Conservation (phyloP, 1,284 basidiomycete genomes). For the Melanopsichium pennsylvanicum region DNA sequence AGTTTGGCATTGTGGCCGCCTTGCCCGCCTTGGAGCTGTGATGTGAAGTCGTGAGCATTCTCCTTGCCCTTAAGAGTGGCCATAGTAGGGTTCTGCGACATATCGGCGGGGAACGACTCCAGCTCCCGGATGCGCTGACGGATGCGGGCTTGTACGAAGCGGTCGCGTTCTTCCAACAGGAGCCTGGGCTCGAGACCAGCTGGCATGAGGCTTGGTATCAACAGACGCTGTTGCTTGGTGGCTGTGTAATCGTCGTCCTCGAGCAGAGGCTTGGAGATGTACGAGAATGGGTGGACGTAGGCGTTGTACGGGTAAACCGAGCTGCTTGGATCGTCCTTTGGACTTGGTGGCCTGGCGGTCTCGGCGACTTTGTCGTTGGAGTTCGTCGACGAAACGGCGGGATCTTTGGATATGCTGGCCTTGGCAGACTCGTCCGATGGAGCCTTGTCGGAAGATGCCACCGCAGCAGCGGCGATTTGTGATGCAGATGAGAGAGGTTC, state of each 20-base stretch:
- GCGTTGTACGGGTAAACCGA: constrained; percentile 94
- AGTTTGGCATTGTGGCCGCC: constrained; percentile 75
- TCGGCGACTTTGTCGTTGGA: constrained; percentile 53
- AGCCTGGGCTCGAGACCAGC: constrained; percentile 91
- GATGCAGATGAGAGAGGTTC: constrained; percentile 73
- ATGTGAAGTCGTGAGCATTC: constrained; percentile 27
- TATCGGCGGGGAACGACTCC: constrained; percentile 81
- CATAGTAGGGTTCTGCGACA: constrained; percentile 67
- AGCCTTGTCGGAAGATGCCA: constrained; percentile 67
- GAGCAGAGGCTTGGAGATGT: constrained; percentile 64
- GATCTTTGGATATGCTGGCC: constrained; percentile 22
- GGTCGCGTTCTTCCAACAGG: constrained; percentile 87
- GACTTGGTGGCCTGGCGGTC: constrained; percentile 45
- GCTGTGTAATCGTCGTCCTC: constrained; percentile 66
- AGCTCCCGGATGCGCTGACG: constrained; percentile 88
- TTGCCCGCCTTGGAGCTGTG: constrained; percentile 58
- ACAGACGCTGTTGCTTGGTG: constrained; percentile 78
- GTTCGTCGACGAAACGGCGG: constrained; percentile 8
- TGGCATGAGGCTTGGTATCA: constrained; percentile 89
- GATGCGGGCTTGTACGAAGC: constrained; percentile 87
- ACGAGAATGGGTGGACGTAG: constrained; percentile 82
- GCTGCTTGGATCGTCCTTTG: constrained; percentile 76
- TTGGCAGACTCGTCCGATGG: constrained; percentile 71
- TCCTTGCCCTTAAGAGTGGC: constrained; percentile 43
- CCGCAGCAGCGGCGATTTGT: constrained; percentile 78